A percentile compares a stretch with the other conserved stretches of the same genome.
These are phyloP conservation scores for Cladophialophora bantiana DNA, from an alignment of 2,329 filamentous ascomycete genomes.

Conservation along the genomic window DNA sequence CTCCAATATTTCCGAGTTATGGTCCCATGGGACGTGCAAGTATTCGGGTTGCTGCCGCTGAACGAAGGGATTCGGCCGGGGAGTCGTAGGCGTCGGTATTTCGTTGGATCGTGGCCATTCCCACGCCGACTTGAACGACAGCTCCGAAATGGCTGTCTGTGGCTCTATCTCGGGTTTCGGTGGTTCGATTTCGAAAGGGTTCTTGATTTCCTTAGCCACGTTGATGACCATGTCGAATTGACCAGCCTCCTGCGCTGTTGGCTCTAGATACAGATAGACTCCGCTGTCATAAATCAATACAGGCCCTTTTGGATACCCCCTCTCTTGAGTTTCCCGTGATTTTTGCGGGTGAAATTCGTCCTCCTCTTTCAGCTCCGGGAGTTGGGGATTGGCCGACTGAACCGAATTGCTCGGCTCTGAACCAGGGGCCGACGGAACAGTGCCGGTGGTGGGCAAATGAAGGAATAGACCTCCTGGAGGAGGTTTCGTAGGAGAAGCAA, in stretches of 20 bases:
- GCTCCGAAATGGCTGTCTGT: constrained; percentile 53
- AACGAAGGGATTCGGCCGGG: constrained; percentile 28
- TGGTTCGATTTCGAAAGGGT: constrained; percentile 58
- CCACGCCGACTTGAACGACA: constrained; percentile 59
- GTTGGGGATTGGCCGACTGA: constrained; percentile 42
- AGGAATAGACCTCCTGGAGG: constrained; percentile 59
- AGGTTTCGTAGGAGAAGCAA: constrained; percentile 60
- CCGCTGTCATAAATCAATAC: constrained; percentile 69
- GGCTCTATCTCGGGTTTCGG: constrained; percentile 49
- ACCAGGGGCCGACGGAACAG: constrained; percentile 28
- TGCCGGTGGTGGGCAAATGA: constrained; percentile 31
- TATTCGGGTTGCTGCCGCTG: constrained; percentile 60
- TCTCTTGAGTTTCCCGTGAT: constrained; percentile 67
- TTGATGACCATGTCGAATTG: constrained; percentile 70
- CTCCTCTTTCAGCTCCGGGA: constrained; percentile 61
- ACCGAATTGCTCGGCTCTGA: constrained; percentile 38
- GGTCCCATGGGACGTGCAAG: constrained; percentile 70
- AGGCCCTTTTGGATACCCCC: constrained; percentile 69
- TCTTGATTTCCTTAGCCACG: constrained; percentile 69
- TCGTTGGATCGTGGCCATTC: constrained; percentile 49
- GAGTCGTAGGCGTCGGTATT: constrained; percentile 36
- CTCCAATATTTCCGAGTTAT: constrained; percentile 71
- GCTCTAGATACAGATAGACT: constrained; percentile 69
- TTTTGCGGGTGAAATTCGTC: constrained; percentile 57
- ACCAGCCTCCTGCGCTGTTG: constrained; percentile 65